phyloP scores from a whole-genome alignment of 1,139 yeast genomes.

The Nakaseomyces uthaithaninus region DNA sequence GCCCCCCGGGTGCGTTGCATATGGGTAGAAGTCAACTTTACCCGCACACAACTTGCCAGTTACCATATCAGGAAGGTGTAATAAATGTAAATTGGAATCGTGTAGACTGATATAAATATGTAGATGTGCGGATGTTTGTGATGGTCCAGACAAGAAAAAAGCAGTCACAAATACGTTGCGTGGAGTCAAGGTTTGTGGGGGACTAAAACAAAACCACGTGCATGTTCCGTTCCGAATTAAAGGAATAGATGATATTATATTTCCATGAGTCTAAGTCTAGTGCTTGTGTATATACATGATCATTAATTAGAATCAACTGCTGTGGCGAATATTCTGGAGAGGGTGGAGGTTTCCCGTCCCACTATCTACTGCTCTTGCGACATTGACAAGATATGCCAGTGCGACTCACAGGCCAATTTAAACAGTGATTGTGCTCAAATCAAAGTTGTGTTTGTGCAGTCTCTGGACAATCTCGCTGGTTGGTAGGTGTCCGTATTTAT shows the following conservation, averaged over 20 bases:
- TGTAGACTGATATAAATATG: too few relatives aligned
- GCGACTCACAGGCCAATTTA: conserved; percentile 4
- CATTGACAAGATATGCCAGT: too few relatives aligned
- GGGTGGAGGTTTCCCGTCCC: background rate
- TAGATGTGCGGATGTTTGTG: conserved; percentile 3
- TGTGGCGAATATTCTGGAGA: too few relatives aligned
- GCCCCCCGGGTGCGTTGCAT: too few relatives aligned
- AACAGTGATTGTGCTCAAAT: conserved; percentile 31
- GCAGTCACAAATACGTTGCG: conserved; percentile 4
- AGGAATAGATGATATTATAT: background rate
- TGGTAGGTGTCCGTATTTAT: conserved; percentile 33
- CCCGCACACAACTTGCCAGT: too few relatives aligned
- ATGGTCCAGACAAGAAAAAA: too few relatives aligned
- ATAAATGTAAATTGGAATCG: too few relatives aligned
- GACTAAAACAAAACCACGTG: too few relatives aligned
- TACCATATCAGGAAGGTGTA: too few relatives aligned
- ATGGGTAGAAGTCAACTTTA: too few relatives aligned
- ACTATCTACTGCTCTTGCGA: too few relatives aligned
- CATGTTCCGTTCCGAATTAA: background rate
- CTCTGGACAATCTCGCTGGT: conserved; percentile 32
- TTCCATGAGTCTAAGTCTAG: background rate
- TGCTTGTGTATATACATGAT: conserved; percentile 2
- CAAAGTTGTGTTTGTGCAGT: conserved; percentile 35
- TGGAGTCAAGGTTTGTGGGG: too few relatives aligned
- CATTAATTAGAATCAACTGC: background rate